Base-by-base conservation (phyloP, 805 yeast genomes). In the Starmerella bombicola region DNA sequence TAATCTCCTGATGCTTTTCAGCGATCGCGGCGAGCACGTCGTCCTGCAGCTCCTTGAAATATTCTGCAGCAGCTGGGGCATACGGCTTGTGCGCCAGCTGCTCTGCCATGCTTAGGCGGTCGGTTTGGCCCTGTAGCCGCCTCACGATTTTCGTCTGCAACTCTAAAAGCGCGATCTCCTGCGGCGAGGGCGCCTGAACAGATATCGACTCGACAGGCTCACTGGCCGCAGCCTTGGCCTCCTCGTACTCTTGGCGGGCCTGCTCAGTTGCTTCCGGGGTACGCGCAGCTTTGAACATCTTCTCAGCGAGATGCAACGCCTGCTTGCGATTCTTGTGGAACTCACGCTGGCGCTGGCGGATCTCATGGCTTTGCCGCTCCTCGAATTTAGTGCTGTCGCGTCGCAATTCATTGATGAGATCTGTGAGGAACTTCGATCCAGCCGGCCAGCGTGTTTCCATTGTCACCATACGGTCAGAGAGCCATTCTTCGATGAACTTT, bases 41-140 rank as follows among this genome's bases (percentile, higher is more conserved):
- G 17, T 29, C 35, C 24, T 41, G 47, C 17, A 47, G 31, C n/a
- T 13, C 25, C 25, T 29, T 35, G 38, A 46, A 47, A 19, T 45
- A 47, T 4, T 28, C 40, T 6, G 21, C 37, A 16, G 15, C 25
- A 12, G 37, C 35, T 12, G 23, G 29, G 13, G 32, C 42, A 31
- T 45, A 47, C n/a, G 41, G 44, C 38, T 43, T 37, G 13, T 41
- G 40, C 5, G 47, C 43, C 9, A 45, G 42, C 21, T 46, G 47
- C 25, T 42, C 51, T 18, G 49, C 51, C 51, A 47, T 47, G 21
- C 37, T 38, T 19, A 42, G 26, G 6, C 51, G 44, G 29, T 47
- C 51, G n/a, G 51, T 47, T 29, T 47, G 51, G 39, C 51, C 51
- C 40, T 47, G 51, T n/a, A 47, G 30, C 4, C 51, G 44, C 12